A percentile compares a stretch with the other conserved stretches of the same genome.
phyloP scores from a whole-genome alignment of 2,329 filamentous ascomycete genomes.

The Eutypella sp. region DNA sequence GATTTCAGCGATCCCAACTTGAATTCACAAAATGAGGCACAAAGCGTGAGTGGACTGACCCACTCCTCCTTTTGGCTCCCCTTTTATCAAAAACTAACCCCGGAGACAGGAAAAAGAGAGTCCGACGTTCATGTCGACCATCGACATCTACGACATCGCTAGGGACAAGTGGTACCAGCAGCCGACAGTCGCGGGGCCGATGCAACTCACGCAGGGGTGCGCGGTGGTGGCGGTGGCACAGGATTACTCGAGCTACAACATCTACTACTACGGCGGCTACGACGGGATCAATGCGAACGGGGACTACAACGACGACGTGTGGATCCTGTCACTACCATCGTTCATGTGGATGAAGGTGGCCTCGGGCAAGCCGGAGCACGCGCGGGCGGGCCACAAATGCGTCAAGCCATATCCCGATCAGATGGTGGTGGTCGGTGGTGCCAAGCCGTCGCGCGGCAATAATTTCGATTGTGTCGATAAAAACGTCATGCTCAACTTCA shows the following conservation, averaged over 20 bases:
- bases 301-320: conserved; percentile 61
- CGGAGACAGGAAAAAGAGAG: conserved; percentile 60
- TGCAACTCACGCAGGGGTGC: conserved; percentile 60
- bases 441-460: conserved; percentile 27
- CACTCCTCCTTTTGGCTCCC: not conserved
- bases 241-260: conserved; percentile 70
- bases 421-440: conserved; percentile 74
- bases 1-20: conserved; percentile 33
- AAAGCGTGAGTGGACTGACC: conserved; percentile 35
- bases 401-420: conserved; percentile 72
- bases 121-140: conserved; percentile 63
- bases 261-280: conserved; percentile 82
- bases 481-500: conserved; percentile 59
- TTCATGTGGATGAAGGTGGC: conserved; percentile 68
- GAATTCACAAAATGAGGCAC: conserved; percentile 27
- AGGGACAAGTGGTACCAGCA: conserved; percentile 65
- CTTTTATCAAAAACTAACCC: too few relatives aligned
- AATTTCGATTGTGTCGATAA: conserved; percentile 40
- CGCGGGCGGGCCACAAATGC: conserved; percentile 69
- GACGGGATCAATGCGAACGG: conserved; percentile 39
- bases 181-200: conserved; percentile 53
- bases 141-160: conserved; percentile 75
- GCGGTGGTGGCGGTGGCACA: conserved; percentile 67
- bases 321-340: conserved; percentile 73
- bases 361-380: conserved; percentile 42